Percentiles rank a stretch among this genome's conserved stretches.
Conservation (phyloP, 208 protist species). For the Plasmodiophora brassicae region DNA sequence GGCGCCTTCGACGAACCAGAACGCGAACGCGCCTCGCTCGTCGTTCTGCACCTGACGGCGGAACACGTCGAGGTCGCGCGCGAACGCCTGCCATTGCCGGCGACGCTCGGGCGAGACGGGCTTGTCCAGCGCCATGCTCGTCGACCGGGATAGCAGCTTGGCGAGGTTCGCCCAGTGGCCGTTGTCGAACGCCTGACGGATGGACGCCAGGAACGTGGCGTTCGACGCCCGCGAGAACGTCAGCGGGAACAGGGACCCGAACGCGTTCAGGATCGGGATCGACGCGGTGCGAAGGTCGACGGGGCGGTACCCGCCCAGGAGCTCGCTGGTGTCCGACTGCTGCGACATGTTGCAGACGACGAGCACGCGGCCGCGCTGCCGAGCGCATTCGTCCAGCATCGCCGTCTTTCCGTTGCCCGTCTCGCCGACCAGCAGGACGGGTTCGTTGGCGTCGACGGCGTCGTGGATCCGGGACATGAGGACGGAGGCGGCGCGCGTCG, state of each 20-base stretch:
- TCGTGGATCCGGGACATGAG: slow-evolving; percentile 87
- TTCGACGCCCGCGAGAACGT: slow-evolving; percentile 72
- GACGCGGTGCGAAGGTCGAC: slow-evolving; percentile 74
- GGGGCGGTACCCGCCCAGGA: slow-evolving; percentile 98
- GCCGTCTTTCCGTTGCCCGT: slow-evolving; percentile 91
- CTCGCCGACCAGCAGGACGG: slow-evolving; percentile 93
- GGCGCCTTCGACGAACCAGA: slow-evolving; percentile 91
- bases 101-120: neutral
- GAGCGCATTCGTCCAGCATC: slow-evolving; percentile 73
- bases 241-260: slow-evolving; percentile 82
- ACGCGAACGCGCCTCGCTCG: slow-evolving; percentile 77
- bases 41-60: neutral
- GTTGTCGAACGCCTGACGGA: slow-evolving; percentile 27
- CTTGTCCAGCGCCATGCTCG: neutral
- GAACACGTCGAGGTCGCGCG: neutral
- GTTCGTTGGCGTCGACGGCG: slow-evolving; percentile 80
- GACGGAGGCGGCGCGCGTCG: slow-evolving; percentile 80
- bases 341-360: slow-evolving; percentile 96
- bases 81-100: neutral
- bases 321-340: slow-evolving; percentile 95
- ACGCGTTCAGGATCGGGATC: slow-evolving; percentile 70
- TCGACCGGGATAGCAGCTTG: neutral
- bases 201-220: neutral
- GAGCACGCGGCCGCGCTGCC: slow-evolving; percentile 66
- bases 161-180: neutral